Percentiles rank a stretch among this genome's conserved stretches.
These are phyloP conservation scores for Austropuccinia psidii DNA, from an alignment of 1,284 basidiomycete genomes.

Conservation along the genomic window DNA sequence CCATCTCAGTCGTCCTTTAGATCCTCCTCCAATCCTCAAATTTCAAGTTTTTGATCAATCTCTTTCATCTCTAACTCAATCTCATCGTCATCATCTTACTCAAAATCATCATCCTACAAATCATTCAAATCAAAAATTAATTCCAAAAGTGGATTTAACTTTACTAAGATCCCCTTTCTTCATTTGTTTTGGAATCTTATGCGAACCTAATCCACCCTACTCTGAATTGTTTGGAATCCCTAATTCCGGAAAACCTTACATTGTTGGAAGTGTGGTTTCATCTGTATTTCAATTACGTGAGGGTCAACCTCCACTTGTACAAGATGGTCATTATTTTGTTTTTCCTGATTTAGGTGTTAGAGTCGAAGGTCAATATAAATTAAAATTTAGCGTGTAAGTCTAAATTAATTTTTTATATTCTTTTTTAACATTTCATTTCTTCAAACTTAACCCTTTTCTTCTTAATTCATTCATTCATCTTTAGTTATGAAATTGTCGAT, in stretches of 20 bases:
- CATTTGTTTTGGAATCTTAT: constrained; percentile 81
- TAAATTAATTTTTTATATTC: not conserved
- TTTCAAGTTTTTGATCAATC: constrained; percentile 71
- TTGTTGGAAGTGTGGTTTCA: constrained; percentile 80
- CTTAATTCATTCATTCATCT: not conserved
- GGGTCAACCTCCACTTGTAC: constrained; percentile 55
- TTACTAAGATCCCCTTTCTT: constrained; percentile 77
- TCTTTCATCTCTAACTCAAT: constrained; percentile 38
- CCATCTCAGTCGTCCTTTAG: constrained; percentile 69
- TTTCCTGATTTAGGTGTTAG: constrained; percentile 51
- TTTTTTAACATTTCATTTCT: not conserved
- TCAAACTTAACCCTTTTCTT: not conserved
- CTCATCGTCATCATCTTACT: constrained; percentile 40
- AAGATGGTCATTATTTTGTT: constrained; percentile 45
- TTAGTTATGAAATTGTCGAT: constrained; percentile 19
- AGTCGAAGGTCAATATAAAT: constrained; percentile 75
- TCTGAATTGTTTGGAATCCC: constrained; percentile 87
- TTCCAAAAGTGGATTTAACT: constrained; percentile 41
- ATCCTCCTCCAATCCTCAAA: constrained; percentile 94
- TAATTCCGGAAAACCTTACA: constrained; percentile 82
- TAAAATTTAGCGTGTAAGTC: constrained; percentile 80
- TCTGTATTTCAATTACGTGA: constrained; percentile 93
- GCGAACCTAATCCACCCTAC: constrained; percentile 54
- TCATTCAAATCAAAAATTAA: constrained; percentile 38
- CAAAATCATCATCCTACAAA: constrained; percentile 16